Evolutionary conservation across 164 flowering plant species (phyloP).

Genomic region (Protea cynaroides): DNA sequence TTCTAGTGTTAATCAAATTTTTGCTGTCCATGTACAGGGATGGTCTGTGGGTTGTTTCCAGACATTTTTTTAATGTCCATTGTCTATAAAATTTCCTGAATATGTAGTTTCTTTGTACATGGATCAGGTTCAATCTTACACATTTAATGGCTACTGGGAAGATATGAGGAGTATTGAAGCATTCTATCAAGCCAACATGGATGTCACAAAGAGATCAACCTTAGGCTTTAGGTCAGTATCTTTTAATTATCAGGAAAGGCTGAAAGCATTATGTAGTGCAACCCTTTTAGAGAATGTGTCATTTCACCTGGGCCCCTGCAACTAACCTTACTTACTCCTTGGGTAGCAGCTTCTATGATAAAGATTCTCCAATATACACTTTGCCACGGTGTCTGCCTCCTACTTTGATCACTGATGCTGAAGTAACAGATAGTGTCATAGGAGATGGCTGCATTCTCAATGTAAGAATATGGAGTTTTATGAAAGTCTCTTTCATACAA

Average conservation of each 20-base stretch:
- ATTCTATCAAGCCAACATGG: conserved; percentile 74
- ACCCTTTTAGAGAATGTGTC: too few species aligned
- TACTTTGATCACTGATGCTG: conserved; percentile 38
- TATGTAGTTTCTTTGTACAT: conserved; percentile 3
- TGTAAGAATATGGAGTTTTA: conserved; percentile 29
- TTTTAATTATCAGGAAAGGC: conserved; percentile 10
- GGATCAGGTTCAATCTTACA: conserved; percentile 49
- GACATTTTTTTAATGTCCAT: background rate
- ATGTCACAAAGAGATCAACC: conserved; percentile 35
- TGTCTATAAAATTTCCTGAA: background rate
- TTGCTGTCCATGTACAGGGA: too few species aligned
- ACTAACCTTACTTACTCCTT: conserved; percentile 23
- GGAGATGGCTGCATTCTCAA: conserved; percentile 82
- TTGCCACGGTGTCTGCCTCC: conserved; percentile 76
- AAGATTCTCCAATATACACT: conserved; percentile 52
- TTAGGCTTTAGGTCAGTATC: conserved; percentile 48
- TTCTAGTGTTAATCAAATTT: background rate
- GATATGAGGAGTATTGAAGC: conserved; percentile 65
- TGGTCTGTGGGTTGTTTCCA: too few species aligned
- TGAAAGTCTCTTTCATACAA: too few species aligned
- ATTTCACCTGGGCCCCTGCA: background rate
- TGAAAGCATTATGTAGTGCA: background rate
- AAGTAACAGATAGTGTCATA: conserved; percentile 52
- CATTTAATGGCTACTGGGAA: conserved; percentile 76
- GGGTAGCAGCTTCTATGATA: conserved; percentile 54